Evolutionary conservation across 140 eudicot genomes (phyloP), one percentile per base, ranked within the genome.

Genomic region (Ambrosia hybrid): DNA sequence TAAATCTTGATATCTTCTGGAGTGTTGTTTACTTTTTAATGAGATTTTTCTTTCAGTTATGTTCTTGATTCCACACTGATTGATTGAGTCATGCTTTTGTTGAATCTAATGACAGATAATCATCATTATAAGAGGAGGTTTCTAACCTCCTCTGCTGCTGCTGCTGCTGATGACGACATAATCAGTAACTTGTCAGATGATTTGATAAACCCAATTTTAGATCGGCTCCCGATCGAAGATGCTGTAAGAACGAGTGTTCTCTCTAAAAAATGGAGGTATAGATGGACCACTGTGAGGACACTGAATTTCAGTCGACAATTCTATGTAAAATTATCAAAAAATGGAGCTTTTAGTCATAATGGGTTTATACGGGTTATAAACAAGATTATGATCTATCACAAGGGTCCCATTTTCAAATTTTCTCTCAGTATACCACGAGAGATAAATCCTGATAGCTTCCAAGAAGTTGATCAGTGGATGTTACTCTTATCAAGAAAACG

Each of bases 241-340:
- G 45, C 45, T 39, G 45, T 39, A 39, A 5, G 45, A 1, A 39
- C 45, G 6, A 39, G 45, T 7, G 45, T 66, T 41, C 14, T 74
- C 41, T 55, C 80, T 6, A 48, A 4, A 57, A 57, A 41, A 0
- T 74, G 79, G 79, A 65, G 67, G 48, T 55, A 55, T 21, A 74
- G 1, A 39, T 74, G 67, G 79, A 65, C 67, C 16, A 65, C n/a
- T 4, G 65, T 74, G 79, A 66, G 30, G 13, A 8, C 59, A 3
- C 16, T 76, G 11, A 16, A 41, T 11, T 21, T 21, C 30, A 21
- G 3, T 76, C 34, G 45, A 16, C 12, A 76, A 1, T 38, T 66
- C 57, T 26, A 21, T 2, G 7, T 9, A 1, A 56, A 56, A 39
- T 26, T 43, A 4, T 11, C 12, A 26, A 15, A 14, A 33, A 1